Conservation (phyloP, 257 asterid genomes). For the Apocynum venetum region DNA sequence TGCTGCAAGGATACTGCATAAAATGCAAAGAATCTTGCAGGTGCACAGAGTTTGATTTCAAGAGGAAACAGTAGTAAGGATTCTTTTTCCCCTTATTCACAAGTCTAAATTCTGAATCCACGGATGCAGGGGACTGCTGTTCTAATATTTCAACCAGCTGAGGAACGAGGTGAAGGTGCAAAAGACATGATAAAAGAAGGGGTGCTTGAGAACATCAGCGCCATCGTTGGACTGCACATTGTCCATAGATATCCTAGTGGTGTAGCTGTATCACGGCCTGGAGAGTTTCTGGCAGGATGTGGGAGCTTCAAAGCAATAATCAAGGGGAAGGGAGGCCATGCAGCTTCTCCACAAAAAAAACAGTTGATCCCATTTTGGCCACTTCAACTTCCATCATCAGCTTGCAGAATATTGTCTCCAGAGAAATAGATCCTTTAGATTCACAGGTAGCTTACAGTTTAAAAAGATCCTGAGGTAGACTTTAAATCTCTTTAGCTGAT, state of each 20-base stretch:
- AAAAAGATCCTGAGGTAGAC: neutral
- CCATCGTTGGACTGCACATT: conserved; percentile 43
- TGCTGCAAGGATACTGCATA: conserved; percentile 33
- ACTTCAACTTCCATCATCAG: conserved; percentile 45
- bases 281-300: conserved; percentile 48
- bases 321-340: conserved; percentile 35
- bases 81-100: neutral
- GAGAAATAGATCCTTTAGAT: conserved; percentile 56
- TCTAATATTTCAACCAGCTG: conserved; percentile 61
- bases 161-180: conserved; percentile 51
- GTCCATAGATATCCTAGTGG: conserved; percentile 28
- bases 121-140: conserved; percentile 45
- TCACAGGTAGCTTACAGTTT: conserved; percentile 31
- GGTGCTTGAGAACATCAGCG: conserved; percentile 36
- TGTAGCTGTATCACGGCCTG: conserved; percentile 40
- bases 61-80: neutral
- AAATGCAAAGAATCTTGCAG: conserved; percentile 24
- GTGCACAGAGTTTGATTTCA: conserved; percentile 8
- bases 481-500: neutral
- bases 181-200: conserved; percentile 45
- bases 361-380: conserved; percentile 50
- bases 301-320: conserved; percentile 50
- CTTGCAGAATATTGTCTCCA: conserved; percentile 47
- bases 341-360: conserved; percentile 29
- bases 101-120: neutral